Percentiles rank a stretch among this genome's conserved stretches.
These are phyloP conservation scores for Uronychia binucleata DNA, from an alignment of 73 alveolate species.

Conservation along the genomic window DNA sequence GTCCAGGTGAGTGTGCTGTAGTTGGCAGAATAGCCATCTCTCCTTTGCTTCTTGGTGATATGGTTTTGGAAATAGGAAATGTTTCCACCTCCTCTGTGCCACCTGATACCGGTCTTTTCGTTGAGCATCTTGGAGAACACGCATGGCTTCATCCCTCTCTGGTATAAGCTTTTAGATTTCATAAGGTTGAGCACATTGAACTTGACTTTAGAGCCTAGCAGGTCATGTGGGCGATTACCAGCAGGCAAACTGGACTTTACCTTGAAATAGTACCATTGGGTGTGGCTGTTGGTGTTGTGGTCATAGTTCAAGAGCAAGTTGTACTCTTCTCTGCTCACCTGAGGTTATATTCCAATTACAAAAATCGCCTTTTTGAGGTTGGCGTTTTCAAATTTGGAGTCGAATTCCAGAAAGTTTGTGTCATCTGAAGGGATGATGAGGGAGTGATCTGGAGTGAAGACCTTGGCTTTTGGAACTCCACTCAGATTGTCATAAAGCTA, in stretches of 20 bases:
- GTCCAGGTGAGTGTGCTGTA: constrained; percentile 74
- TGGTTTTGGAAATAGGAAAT: constrained; percentile 6
- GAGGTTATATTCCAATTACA: neutral
- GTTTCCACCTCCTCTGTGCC: constrained; percentile 13
- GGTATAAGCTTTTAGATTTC: constrained; percentile 39
- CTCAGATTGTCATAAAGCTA: neutral
- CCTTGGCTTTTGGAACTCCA: too few relatives aligned
- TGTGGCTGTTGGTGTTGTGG: constrained; percentile 74
- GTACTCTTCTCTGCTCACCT: constrained; percentile 85
- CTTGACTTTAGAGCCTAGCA: constrained; percentile 21
- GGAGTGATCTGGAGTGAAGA: neutral
- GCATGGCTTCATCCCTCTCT: neutral
- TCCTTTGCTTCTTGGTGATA: neutral
- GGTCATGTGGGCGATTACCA: too few relatives aligned
- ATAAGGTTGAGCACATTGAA: constrained; percentile 49
- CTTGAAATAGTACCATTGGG: constrained; percentile 98
- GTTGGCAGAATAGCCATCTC: too few relatives aligned
- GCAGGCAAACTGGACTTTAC: constrained; percentile 52
- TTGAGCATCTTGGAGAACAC: constrained; percentile 19
- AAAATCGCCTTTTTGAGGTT: neutral
- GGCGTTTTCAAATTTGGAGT: neutral
- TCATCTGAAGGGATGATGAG: neutral
- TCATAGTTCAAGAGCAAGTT: constrained; percentile 96
- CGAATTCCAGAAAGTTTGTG: neutral
- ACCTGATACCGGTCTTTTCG: constrained; percentile 4